Percentiles rank a stretch among this genome's conserved stretches.
These are phyloP conservation scores for Picea engelmannii DNA, from an alignment of 83 land plant genomes.

Conservation along the genomic window DNA sequence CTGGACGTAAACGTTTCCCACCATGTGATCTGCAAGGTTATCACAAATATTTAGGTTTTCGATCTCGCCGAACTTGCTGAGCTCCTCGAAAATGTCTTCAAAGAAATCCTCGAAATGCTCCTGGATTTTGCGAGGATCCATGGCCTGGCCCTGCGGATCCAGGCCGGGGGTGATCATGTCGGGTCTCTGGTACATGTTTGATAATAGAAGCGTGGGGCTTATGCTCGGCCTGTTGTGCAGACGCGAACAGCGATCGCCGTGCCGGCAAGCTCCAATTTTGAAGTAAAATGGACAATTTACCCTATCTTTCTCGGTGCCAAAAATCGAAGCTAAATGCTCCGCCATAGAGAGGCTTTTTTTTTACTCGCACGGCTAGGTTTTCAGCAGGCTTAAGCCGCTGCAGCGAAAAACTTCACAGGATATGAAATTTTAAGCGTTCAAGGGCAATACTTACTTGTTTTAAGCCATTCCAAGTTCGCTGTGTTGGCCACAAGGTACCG, in stretches of 20 bases:
- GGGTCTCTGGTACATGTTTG: slow-evolving; percentile 94
- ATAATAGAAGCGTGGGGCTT: slow-evolving; percentile 80
- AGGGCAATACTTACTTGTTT: too few species aligned
- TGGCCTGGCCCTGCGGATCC: slow-evolving; percentile 73
- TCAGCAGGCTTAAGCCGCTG: too few species aligned
- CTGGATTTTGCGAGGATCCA: slow-evolving; percentile 78
- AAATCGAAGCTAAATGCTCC: slow-evolving; percentile 94
- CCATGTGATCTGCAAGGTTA: slow-evolving; percentile 62
- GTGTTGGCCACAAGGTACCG: too few species aligned
- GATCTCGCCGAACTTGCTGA: slow-evolving; percentile 56
- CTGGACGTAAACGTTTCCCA: slow-evolving; percentile 61
- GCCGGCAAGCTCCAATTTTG: slow-evolving; percentile 96
- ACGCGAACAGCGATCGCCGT: slow-evolving; percentile 93
- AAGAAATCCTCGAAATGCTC: slow-evolving; percentile 86
- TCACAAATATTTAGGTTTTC: slow-evolving; percentile 59
- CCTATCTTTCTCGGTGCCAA: slow-evolving; percentile 94
- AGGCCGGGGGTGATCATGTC: slow-evolving; percentile 81
- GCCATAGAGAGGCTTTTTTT: slow-evolving; percentile 38
- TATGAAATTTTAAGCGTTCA: too few species aligned
- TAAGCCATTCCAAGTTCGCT: too few species aligned
- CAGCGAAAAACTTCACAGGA: too few species aligned
- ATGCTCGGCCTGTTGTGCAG: slow-evolving; percentile 84
- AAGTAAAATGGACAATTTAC: slow-evolving; percentile 99
- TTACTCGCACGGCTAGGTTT: too few species aligned
- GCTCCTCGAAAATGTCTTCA: slow-evolving; percentile 63